Conservation (phyloP, 345 rosid genomes). For the Toxicodendron radicans region DNA sequence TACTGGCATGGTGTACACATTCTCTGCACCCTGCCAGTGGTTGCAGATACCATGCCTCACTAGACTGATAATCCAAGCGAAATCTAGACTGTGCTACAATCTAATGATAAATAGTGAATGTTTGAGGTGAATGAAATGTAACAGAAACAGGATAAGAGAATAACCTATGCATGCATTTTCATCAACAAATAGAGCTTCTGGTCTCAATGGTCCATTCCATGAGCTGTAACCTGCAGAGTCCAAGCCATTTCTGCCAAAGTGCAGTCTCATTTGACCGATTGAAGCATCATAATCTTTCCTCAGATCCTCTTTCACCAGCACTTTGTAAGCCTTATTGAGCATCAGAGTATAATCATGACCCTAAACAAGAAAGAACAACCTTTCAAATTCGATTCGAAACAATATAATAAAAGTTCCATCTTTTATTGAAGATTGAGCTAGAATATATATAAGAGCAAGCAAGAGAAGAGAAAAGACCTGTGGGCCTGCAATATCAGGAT, state of each 20-base stretch:
- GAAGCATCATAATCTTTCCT: conserved; percentile 45
- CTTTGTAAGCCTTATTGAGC: conserved; percentile 57
- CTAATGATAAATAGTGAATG: background rate
- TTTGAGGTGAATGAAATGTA: background rate
- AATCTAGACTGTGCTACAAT: background rate
- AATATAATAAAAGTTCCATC: background rate
- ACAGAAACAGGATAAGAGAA: background rate
- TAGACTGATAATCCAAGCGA: background rate
- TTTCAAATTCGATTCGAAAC: background rate
- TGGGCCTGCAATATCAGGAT: conserved; percentile 65
- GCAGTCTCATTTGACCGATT: conserved; percentile 32
- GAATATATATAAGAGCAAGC: background rate
- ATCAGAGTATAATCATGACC: conserved; percentile 46
- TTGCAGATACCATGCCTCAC: background rate
- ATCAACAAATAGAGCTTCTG: conserved; percentile 60
- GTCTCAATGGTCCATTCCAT: conserved; percentile 58
- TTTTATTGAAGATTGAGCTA: background rate
- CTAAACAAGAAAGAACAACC: conserved; percentile 18
- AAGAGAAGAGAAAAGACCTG: conserved; percentile 30
- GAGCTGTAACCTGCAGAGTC: conserved; percentile 40
- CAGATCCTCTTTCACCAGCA: conserved; percentile 42
- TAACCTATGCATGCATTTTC: conserved; percentile 60
- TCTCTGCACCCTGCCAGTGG: conserved; percentile 55
- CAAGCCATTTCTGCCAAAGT: conserved; percentile 19
- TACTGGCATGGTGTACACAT: conserved; percentile 58